Conservation (phyloP, 169 alveolate species). For the Eimeria tenella region DNA sequence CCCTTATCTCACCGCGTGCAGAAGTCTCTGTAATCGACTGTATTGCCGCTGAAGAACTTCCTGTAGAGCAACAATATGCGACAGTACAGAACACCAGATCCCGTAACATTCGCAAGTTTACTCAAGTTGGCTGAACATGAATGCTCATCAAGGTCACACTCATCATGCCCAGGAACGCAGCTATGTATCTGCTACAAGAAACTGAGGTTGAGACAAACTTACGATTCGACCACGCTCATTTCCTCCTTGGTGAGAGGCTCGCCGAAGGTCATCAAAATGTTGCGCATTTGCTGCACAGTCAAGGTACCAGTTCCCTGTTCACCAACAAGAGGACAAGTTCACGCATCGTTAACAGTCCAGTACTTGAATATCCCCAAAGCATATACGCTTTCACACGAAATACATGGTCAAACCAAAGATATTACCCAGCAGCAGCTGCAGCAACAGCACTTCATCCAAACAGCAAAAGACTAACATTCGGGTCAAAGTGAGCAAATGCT, state of each 20-base stretch:
- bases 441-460: too few relatives aligned
- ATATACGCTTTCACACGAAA: not conserved
- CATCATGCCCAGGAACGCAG: not conserved
- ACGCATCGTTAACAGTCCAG: not conserved
- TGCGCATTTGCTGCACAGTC: slow-evolving; percentile 82
- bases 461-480: slow-evolving; percentile 42
- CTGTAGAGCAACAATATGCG: not conserved
- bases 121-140: not conserved
- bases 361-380: not conserved
- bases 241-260: slow-evolving; percentile 85
- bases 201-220: not conserved
- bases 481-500: slow-evolving; percentile 83
- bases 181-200: too few relatives aligned
- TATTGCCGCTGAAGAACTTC: slow-evolving; percentile 12
- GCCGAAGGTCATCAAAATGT: slow-evolving; percentile 85
- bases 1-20: slow-evolving; percentile 1
- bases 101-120: too few relatives aligned
- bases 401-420: not conserved
- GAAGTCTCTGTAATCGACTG: slow-evolving; percentile 66
- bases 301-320: slow-evolving; percentile 81
- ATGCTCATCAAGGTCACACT: not conserved
- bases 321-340: not conserved
- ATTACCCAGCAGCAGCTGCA: not conserved
- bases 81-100: not conserved
- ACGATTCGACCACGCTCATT: slow-evolving; percentile 80